phyloP scores from a whole-genome alignment of 331 rosid species.

The Malus hybrid region DNA sequence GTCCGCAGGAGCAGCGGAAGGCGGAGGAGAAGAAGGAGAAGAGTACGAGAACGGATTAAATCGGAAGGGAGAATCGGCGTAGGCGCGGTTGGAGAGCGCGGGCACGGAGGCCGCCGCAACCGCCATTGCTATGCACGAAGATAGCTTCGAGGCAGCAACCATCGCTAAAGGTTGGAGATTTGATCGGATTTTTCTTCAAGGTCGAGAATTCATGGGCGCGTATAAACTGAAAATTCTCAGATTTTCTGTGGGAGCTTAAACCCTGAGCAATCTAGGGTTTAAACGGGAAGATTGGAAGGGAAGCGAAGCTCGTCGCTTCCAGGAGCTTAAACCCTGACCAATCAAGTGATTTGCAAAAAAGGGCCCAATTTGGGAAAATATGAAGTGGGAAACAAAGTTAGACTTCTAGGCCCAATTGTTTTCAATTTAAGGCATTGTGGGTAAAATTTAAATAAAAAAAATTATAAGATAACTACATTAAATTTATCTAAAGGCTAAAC shows the following conservation, averaged over 20 bases:
- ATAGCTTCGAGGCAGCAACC: slow-evolving; percentile 57
- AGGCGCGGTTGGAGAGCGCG: slow-evolving; percentile 38
- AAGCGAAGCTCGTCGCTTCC: neutral
- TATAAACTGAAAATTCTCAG: neutral
- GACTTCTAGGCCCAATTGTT: neutral
- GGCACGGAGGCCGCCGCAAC: slow-evolving; percentile 58
- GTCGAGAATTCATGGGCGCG: neutral
- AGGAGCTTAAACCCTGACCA: too few species aligned
- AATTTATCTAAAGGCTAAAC: too few species aligned
- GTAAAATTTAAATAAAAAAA: too few species aligned
- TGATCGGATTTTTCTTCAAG: neutral
- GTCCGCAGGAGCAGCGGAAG: slow-evolving; percentile 30
- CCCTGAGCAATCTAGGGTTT: slow-evolving; percentile 6
- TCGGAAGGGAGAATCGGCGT: slow-evolving; percentile 60
- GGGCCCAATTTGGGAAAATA: neutral
- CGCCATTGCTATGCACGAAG: slow-evolving; percentile 54
- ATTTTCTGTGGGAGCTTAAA: neutral
- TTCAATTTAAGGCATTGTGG: too few species aligned
- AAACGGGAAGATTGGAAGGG: neutral
- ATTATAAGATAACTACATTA: too few species aligned
- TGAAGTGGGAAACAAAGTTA: neutral
- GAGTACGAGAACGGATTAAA: slow-evolving; percentile 47
- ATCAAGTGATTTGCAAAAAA: neutral
- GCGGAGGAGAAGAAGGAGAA: slow-evolving; percentile 42
- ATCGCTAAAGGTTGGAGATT: slow-evolving; percentile 22